Evolutionary conservation across 176 grass and related monocot genomes (phyloP).

Genomic region (Oryza punctata): DNA sequence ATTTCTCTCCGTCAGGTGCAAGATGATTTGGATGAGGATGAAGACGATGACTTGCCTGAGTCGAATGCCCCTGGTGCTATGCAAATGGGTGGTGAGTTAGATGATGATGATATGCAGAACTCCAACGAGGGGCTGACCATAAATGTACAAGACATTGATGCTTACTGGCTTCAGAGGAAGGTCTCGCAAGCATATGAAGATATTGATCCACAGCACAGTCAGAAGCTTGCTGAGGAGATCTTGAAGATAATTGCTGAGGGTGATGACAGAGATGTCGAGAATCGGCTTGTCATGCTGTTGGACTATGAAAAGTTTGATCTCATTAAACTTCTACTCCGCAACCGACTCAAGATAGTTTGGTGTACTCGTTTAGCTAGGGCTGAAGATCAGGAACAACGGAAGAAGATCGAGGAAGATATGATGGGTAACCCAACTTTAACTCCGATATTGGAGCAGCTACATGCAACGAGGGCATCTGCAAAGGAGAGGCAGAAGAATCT

Average conservation of each 20-base stretch:
- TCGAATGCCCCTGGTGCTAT: constrained; percentile 63
- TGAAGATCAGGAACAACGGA: constrained; percentile 83
- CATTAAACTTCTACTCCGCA: constrained; percentile 73
- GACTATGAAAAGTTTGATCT: constrained; percentile 98
- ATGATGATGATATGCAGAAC: constrained; percentile 77
- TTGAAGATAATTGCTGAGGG: constrained; percentile 83
- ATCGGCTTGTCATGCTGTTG: constrained; percentile 77
- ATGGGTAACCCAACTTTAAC: constrained; percentile 44
- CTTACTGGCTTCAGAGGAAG: constrained; percentile 97
- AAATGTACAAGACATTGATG: constrained; percentile 97
- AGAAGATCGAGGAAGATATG: constrained; percentile 94
- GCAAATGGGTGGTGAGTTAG: constrained; percentile 79
- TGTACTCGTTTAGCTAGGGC: constrained; percentile 87
- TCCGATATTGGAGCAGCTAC: constrained; percentile 84
- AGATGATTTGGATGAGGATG: constrained; percentile 89
- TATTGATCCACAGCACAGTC: constrained; percentile 85
- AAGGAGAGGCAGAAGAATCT: constrained; percentile 91
- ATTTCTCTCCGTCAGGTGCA: constrained; percentile 58
- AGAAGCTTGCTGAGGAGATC: constrained; percentile 84
- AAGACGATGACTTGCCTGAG: constrained; percentile 62
- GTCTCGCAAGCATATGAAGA: constrained; percentile 86
- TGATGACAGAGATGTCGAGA: constrained; percentile 86
- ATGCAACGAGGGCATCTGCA: constrained; percentile 93
- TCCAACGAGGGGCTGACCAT: constrained; percentile 60
- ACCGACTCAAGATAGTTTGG: constrained; percentile 98